phyloP scores from a whole-genome alignment of 768 basidiomycete genomes.

The Pisolithus microcarpus region DNA sequence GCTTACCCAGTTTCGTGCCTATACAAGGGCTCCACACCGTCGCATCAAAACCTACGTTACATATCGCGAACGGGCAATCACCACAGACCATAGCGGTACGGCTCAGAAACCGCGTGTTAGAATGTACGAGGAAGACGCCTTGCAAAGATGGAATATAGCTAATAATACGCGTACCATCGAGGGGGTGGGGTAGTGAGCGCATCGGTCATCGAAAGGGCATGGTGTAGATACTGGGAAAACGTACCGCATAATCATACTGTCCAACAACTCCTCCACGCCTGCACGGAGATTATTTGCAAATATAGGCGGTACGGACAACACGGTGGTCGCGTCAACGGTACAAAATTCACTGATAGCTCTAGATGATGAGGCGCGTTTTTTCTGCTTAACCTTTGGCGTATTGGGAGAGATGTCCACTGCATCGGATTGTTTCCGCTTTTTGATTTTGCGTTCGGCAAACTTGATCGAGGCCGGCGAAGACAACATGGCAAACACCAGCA shows the following conservation, averaged over 20 bases:
- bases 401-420: conserved; percentile 11
- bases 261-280: conserved; percentile 85
- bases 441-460: conserved; percentile 14
- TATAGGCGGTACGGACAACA: conserved; percentile 72
- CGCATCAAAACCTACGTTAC: conserved; percentile 70
- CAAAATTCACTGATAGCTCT: conserved; percentile 44
- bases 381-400: conserved; percentile 31
- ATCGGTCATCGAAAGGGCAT: conserved; percentile 5
- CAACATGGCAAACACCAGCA: neutral
- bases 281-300: conserved; percentile 65
- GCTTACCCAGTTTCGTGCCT: conserved; percentile 72
- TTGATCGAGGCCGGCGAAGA: neutral
- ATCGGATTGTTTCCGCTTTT: conserved; percentile 45
- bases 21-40: conserved; percentile 84
- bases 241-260: conserved; percentile 94
- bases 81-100: conserved; percentile 60
- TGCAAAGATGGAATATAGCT: conserved; percentile 86
- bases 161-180: neutral
- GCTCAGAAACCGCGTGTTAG: conserved; percentile 62
- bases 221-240: conserved; percentile 12
- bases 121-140: conserved; percentile 84
- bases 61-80: conserved; percentile 83
- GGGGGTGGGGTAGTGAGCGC: neutral
- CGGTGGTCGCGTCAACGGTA: conserved; percentile 55
- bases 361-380: conserved; percentile 29